Evolutionary conservation across 1,139 yeast genomes (phyloP).

Genomic region (Blastobotrys arbuscula): DNA sequence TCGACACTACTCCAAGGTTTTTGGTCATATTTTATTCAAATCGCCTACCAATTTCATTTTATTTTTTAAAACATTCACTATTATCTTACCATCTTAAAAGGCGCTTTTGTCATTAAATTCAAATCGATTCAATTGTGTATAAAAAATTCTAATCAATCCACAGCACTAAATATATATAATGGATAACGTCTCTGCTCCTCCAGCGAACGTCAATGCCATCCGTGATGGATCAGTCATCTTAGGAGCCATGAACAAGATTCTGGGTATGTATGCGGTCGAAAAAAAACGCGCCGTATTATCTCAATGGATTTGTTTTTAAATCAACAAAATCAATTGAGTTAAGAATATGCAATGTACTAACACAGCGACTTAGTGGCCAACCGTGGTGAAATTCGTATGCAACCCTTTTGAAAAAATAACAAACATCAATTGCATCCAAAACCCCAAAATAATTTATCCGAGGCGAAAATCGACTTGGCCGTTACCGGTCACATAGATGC

Average conservation of each 20-base stretch:
- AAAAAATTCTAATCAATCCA: neutral
- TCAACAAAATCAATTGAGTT: neutral
- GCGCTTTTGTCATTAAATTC: no score
- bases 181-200: conserved; percentile 10
- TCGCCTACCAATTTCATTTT: neutral
- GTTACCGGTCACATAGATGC: no score
- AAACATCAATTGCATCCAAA: no score
- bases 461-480: no score
- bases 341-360: neutral
- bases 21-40: no score
- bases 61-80: no score
- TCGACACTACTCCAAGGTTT: neutral
- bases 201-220: conserved; percentile 29
- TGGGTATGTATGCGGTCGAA: conserved; percentile 25
- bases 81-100: no score
- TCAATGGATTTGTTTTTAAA: neutral
- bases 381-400: conserved; percentile 81
- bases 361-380: conserved; percentile 64
- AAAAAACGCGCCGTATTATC: neutral
- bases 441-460: neutral
- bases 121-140: no score
- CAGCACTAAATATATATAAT: neutral
- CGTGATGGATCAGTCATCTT: conserved; percentile 37
- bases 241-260: conserved; percentile 38
- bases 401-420: no score